phyloP scores from a whole-genome alignment of 805 yeast species.

The Torulaspora gathmanii region DNA sequence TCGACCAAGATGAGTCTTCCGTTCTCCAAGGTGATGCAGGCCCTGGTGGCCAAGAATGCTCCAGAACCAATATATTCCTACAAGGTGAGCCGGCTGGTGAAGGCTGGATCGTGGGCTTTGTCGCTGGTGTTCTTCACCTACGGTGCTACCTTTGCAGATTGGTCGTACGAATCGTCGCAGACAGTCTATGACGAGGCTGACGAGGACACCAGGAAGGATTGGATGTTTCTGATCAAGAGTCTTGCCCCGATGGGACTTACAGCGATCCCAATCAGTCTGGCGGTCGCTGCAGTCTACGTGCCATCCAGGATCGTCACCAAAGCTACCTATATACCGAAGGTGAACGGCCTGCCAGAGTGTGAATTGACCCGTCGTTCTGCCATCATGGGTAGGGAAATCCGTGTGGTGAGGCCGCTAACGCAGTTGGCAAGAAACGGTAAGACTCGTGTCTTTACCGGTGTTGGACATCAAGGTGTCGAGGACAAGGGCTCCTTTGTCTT shows the following conservation, averaged over 20 bases:
- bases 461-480: slow-evolving; percentile 32
- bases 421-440: slow-evolving; percentile 18
- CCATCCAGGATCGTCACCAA: slow-evolving; percentile 30
- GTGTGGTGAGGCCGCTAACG: slow-evolving; percentile 12
- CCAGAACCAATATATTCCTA: slow-evolving; percentile 26
- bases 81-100: slow-evolving; percentile 15
- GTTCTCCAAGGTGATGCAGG: slow-evolving; percentile 19
- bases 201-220: slow-evolving; percentile 13
- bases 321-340: slow-evolving; percentile 25
- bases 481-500: slow-evolving; percentile 29
- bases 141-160: slow-evolving; percentile 29
- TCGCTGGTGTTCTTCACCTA: slow-evolving; percentile 28
- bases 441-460: slow-evolving; percentile 29
- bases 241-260: slow-evolving; percentile 27
- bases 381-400: slow-evolving; percentile 19
- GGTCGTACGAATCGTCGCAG: slow-evolving; percentile 26
- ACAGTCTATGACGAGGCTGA: slow-evolving; percentile 12
- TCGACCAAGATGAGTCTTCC: slow-evolving; percentile 14
- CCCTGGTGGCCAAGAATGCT: slow-evolving; percentile 19
- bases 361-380: slow-evolving; percentile 25
- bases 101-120: slow-evolving; percentile 21
- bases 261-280: slow-evolving; percentile 27
- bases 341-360: slow-evolving; percentile 17
- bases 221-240: slow-evolving; percentile 19
- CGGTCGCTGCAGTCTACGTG: slow-evolving; percentile 22